Evolutionary conservation across 495 filamentous ascomycete genomes (phyloP).

Genomic region (Penicillium taxi): DNA sequence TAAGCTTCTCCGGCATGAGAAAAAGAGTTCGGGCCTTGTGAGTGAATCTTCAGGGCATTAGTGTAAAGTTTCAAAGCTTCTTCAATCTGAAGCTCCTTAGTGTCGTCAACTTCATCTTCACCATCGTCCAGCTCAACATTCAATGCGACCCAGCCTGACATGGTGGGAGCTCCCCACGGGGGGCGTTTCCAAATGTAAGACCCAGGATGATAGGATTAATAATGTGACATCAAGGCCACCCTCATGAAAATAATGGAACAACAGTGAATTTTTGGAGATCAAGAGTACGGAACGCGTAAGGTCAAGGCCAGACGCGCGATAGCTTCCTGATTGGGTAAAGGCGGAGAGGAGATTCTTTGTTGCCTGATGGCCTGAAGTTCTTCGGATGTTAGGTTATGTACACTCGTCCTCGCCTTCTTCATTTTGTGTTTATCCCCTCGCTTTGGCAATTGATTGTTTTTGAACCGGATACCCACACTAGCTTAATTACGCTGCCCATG

Average conservation of each 20-base stretch:
- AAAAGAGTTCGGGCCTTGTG: constrained; percentile 71
- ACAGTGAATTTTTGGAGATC: no score
- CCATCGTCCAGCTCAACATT: constrained; percentile 91
- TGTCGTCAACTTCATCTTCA: constrained; percentile 89
- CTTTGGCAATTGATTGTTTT: neutral
- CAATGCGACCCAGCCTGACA: constrained; percentile 65
- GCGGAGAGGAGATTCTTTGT: constrained; percentile 18
- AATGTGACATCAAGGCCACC: constrained; percentile 16
- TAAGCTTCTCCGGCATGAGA: constrained; percentile 76
- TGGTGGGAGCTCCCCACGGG: constrained; percentile 20
- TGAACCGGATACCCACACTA: constrained; percentile 1
- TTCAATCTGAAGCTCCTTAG: constrained; percentile 93
- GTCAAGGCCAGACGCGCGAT: constrained; percentile 15
- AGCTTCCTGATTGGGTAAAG: constrained; percentile 26
- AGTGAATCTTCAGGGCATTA: constrained; percentile 81
- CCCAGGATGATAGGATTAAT: neutral
- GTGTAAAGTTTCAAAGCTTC: constrained; percentile 96
- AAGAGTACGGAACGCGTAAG: no score
- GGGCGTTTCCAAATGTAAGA: constrained; percentile 1
- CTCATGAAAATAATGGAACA: no score
- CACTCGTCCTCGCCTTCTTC: constrained; percentile 10
- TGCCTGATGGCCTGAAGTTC: constrained; percentile 23
- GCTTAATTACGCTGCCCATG: constrained; percentile 12
- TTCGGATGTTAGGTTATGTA: constrained; percentile 11
- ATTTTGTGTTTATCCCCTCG: constrained; percentile 2